These are phyloP conservation scores for Hygrophila difformis DNA, from an alignment of 257 asterid genomes.

Conservation along the genomic window DNA sequence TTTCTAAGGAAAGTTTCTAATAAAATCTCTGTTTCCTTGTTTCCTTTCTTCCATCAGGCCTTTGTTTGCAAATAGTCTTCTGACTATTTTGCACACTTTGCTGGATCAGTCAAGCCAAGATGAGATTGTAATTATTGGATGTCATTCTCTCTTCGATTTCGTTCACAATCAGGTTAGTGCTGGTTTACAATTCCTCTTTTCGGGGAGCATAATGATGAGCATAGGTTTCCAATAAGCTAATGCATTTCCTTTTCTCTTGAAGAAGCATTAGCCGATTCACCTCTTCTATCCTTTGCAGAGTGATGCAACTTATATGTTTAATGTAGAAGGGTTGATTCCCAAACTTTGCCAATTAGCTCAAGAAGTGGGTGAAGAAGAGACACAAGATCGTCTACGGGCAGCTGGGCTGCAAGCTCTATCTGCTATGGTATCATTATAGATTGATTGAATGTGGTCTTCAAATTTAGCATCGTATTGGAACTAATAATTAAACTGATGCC, in stretches of 20 bases:
- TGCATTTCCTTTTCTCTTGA: constrained; percentile 1
- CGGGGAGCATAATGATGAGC: constrained; percentile 2
- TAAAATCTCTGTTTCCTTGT: constrained; percentile 9
- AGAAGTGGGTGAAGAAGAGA: constrained; percentile 83
- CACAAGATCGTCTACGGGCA: constrained; percentile 43
- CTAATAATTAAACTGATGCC: too few species aligned
- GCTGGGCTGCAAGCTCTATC: constrained; percentile 81
- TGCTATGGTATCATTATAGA: too few species aligned
- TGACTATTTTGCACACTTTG: constrained; percentile 63
- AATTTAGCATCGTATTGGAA: too few species aligned
- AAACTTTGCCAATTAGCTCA: constrained; percentile 89
- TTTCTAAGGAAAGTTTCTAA: too few species aligned
- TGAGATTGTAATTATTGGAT: constrained; percentile 73
- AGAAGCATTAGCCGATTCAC: constrained; percentile 14
- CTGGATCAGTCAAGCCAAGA: constrained; percentile 81
- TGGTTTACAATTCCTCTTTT: background rate
- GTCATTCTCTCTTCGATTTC: constrained; percentile 84
- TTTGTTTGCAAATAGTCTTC: constrained; percentile 77
- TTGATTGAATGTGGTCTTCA: too few species aligned
- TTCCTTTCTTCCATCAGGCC: constrained; percentile 90
- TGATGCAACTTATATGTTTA: constrained; percentile 87
- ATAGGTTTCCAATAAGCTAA: constrained; percentile 1
- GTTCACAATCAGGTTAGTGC: constrained; percentile 72
- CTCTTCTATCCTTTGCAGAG: constrained; percentile 38
- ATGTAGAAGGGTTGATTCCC: constrained; percentile 80